Percentiles rank a stretch among this genome's conserved stretches.
Evolutionary conservation across 495 filamentous ascomycete genomes (phyloP).

Genomic region (Articulospora tetracladia): DNA sequence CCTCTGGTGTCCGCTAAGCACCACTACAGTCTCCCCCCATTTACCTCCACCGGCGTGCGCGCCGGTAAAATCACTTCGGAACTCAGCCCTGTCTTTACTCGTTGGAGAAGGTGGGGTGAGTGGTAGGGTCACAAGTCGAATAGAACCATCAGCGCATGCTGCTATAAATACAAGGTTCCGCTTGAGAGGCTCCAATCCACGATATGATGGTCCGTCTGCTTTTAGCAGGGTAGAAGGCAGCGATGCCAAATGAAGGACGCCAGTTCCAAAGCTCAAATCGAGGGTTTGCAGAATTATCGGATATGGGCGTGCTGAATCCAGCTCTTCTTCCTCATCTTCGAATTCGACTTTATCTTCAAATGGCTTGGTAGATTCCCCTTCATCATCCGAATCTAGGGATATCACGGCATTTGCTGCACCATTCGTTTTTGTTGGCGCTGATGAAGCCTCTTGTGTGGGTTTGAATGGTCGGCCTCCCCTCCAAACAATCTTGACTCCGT

Average conservation of each 20-base stretch:
- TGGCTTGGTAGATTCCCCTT: conserved; percentile 43
- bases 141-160: conserved; percentile 64
- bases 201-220: conserved; percentile 45
- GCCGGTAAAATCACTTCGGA: conserved; percentile 39
- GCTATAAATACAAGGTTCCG: conserved; percentile 66
- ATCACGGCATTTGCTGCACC: conserved; percentile 60
- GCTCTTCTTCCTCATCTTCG: conserved; percentile 54
- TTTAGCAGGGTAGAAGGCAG: conserved; percentile 45
- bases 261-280: conserved; percentile 63
- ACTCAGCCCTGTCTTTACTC: conserved; percentile 44
- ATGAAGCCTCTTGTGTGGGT: conserved; percentile 36
- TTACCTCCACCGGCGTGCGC: conserved; percentile 45
- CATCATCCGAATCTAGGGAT: conserved; percentile 79
- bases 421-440: conserved; percentile 24
- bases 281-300: conserved; percentile 59
- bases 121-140: conserved; percentile 69
- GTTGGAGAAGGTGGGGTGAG: conserved; percentile 66
- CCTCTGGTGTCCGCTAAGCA: conserved; percentile 54
- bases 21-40: conserved; percentile 59
- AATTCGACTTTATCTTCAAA: conserved; percentile 48
- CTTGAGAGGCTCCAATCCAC: conserved; percentile 49
- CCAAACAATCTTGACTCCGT: conserved; percentile 76
- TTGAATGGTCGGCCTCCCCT: conserved; percentile 70
- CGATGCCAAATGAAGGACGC: conserved; percentile 56
- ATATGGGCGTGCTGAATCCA: conserved; percentile 35